Base-by-base conservation (phyloP, 352 stramenopile species). In the Globisporangium mamillatum region DNA sequence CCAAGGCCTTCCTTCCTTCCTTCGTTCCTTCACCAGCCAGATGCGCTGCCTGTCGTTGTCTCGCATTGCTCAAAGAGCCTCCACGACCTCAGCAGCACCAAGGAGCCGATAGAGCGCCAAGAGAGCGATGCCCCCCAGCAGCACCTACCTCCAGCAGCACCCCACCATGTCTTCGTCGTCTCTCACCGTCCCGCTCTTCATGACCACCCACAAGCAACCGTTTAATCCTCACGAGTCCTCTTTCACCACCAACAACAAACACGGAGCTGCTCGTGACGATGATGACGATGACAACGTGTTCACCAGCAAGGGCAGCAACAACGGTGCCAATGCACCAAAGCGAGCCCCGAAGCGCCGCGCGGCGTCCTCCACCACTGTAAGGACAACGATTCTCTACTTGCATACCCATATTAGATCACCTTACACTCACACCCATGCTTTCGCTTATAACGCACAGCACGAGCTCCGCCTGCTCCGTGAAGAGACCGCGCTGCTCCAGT, bases 391-490 rank as follows among this genome's bases (percentile, higher is more conserved):
- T 41, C 36, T 41, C 36, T 41, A 12, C 32, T 41, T 41, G 36
- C 1, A 16, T 41, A 16, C 9, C 9, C 9, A 41, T 2, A 41
- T 41, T 7, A 48, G 18, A 20, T 48, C 12, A 0, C 2, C 38
- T 48, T 14, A 8, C 38, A 0, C 12, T 48, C 38, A 20, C 14
- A 16, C 14, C 18, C 38, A 46, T 20, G 38, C 38, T 46, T 3
- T 18, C 22, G n/a, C 50, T 29, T 55, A 29, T 55, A 55, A 14
- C 50, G 24, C 12, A 55, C 53, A 83, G 79, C 75, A 85, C 64
- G 81, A 90, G 56, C 72, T 90, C 46, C 77, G 79, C 0, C 66
- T 72, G 32, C 63, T 90, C 4, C 81, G 81, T 14, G 75, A 81
- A 52, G 78, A 90, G 57, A 63, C 69, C 18, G 67, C 70, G 4